Percentiles rank a stretch among this genome's conserved stretches.
phyloP scores from a whole-genome alignment of 208 protist species.

The Trypanosoma scelopori region DNA sequence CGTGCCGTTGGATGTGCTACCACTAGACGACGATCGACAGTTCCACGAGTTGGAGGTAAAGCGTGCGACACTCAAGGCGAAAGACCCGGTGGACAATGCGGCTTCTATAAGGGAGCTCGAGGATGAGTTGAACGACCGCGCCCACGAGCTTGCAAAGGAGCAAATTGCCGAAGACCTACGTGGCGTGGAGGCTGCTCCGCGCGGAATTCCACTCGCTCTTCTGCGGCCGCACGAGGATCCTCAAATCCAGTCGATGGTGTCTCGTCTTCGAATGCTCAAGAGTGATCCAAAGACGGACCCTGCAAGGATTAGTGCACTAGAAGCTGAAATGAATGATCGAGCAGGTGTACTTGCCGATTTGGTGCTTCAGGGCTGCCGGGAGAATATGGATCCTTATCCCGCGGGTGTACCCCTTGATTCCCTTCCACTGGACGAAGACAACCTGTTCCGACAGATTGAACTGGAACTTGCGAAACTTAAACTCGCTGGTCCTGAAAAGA shows the following conservation, averaged over 20 bases:
- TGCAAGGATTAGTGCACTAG: neutral
- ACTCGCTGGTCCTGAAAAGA: constrained; percentile 50
- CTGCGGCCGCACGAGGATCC: constrained; percentile 67
- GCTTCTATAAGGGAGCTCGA: constrained; percentile 58
- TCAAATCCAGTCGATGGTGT: constrained; percentile 57
- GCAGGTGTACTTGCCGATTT: constrained; percentile 62
- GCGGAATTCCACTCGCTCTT: constrained; percentile 56
- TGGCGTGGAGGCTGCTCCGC: constrained; percentile 40
- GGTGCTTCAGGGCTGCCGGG: constrained; percentile 18
- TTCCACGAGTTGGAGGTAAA: constrained; percentile 66
- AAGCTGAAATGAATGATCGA: constrained; percentile 61
- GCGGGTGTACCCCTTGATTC: constrained; percentile 52
- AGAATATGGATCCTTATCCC: constrained; percentile 47
- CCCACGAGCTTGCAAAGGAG: constrained; percentile 54
- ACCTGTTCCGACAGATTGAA: constrained; percentile 52
- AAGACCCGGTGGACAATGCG: constrained; percentile 51
- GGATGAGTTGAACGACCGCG: constrained; percentile 73
- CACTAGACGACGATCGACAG: constrained; percentile 54
- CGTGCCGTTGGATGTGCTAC: constrained; percentile 53
- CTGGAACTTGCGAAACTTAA: constrained; percentile 57
- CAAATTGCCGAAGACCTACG: constrained; percentile 65
- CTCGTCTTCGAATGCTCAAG: constrained; percentile 55
- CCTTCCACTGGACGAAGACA: constrained; percentile 65
- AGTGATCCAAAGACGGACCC: constrained; percentile 8
- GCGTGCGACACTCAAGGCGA: constrained; percentile 56